Evolutionary conservation across 768 basidiomycete genomes (phyloP).

Genomic region (Trametopsis cervina): DNA sequence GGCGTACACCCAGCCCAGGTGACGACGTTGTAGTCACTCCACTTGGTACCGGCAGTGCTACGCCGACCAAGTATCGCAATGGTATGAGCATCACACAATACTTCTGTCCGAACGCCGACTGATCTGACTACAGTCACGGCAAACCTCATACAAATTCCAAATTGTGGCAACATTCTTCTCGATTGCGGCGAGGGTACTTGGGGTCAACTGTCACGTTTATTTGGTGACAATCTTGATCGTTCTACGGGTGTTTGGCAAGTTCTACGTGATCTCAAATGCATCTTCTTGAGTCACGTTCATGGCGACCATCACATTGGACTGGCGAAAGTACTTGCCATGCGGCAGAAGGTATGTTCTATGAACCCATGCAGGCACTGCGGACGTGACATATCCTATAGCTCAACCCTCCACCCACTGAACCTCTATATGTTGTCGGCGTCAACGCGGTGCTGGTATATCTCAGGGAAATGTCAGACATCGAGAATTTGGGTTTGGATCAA

Average conservation of each 20-base stretch:
- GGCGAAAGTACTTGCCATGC: slow-evolving; percentile 61
- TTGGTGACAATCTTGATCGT: slow-evolving; percentile 41
- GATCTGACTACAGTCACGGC: slow-evolving; percentile 53
- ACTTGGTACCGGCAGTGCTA: slow-evolving; percentile 84
- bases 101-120: neutral
- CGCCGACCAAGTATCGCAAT: slow-evolving; percentile 84
- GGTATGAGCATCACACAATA: slow-evolving; percentile 47
- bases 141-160: slow-evolving; percentile 71
- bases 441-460: slow-evolving; percentile 58
- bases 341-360: slow-evolving; percentile 59
- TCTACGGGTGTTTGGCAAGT: slow-evolving; percentile 44
- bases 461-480: slow-evolving; percentile 62
- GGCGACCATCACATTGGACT: slow-evolving; percentile 91
- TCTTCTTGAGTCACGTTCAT: slow-evolving; percentile 88
- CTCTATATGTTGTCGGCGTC: slow-evolving; percentile 66
- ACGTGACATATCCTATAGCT: too few relatives aligned
- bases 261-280: slow-evolving; percentile 63
- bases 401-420: slow-evolving; percentile 48
- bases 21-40: slow-evolving; percentile 65
- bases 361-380: too few relatives aligned
- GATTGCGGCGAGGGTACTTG: slow-evolving; percentile 92
- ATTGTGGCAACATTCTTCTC: slow-evolving; percentile 67
- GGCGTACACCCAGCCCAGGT: slow-evolving; percentile 30
- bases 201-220: slow-evolving; percentile 79
- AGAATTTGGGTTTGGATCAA: slow-evolving; percentile 58